Percentiles rank a stretch among this genome's conserved stretches.
These are phyloP conservation scores for Acanthamoeba castellanii DNA, from an alignment of 208 protist genomes.

Conservation along the genomic window DNA sequence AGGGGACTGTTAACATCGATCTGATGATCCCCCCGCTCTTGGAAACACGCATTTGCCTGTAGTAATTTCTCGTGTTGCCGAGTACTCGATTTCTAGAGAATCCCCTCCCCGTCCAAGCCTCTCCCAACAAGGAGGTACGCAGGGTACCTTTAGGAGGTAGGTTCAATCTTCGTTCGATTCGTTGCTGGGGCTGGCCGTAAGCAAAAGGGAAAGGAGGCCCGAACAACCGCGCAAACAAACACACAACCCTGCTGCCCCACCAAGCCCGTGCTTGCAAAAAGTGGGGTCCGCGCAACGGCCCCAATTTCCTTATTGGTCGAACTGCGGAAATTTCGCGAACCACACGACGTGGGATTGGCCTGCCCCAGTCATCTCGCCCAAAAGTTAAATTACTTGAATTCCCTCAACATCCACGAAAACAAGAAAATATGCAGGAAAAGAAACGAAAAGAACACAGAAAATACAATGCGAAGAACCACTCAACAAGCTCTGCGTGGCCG, in stretches of 20 bases:
- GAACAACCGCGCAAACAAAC: not conserved
- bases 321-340: not conserved
- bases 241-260: not conserved
- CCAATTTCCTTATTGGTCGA: constrained; percentile 1
- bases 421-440: no score
- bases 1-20: no score
- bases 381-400: not conserved
- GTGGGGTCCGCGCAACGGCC: constrained; percentile 9
- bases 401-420: not conserved
- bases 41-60: not conserved
- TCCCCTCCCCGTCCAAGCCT: not conserved
- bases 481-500: no score
- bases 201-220: not conserved
- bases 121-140: not conserved
- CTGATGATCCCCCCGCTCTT: no score
- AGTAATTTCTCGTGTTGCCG: not conserved
- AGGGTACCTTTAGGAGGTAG: not conserved
- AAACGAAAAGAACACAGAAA: no score
- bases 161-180: not conserved
- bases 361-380: no score
- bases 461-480: no score
- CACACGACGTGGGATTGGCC: no score
- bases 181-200: not conserved
- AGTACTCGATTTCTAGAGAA: not conserved
- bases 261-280: not conserved